Evolutionary conservation across 169 alveolate genomes (phyloP).

Genomic region (Eimeria tenella): DNA sequence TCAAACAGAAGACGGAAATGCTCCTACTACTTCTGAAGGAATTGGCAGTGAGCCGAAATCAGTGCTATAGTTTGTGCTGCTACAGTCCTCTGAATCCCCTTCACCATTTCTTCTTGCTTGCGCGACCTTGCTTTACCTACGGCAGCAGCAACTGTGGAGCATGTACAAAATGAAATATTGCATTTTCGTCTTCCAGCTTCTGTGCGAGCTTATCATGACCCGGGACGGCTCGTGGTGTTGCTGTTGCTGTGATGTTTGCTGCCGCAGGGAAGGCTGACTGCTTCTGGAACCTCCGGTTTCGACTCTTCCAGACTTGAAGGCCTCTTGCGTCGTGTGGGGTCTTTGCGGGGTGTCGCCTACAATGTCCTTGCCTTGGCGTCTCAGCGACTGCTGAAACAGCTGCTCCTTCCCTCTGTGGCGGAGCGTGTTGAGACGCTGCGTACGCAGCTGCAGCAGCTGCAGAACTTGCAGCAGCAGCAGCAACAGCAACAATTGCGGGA

Average conservation of each 20-base stretch:
- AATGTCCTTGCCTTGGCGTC: constrained; percentile 47
- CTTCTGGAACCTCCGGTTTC: neutral
- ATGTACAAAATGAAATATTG: neutral
- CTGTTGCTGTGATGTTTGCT: neutral
- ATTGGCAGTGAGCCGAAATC: neutral
- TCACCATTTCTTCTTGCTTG: neutral
- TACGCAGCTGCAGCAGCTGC: constrained; percentile 58
- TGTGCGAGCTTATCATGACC: neutral
- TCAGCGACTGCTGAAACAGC: constrained; percentile 56
- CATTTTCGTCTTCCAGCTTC: neutral
- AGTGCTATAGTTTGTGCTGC: neutral
- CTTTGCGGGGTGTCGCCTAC: constrained; percentile 17
- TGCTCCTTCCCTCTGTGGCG: constrained; percentile 38
- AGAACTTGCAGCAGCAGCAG: constrained; percentile 9
- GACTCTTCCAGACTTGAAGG: constrained; percentile 1
- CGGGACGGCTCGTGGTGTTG: neutral
- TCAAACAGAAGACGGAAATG: constrained; percentile 19
- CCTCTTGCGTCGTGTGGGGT: constrained; percentile 56
- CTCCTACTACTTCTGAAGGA: constrained; percentile 33
- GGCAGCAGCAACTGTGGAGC: constrained; percentile 29
- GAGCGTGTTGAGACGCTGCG: constrained; percentile 11
- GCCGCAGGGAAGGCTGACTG: constrained; percentile 25
- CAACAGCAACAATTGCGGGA: neutral
- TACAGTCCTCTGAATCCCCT: neutral
- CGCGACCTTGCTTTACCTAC: neutral